Evolutionary conservation across 495 filamentous ascomycete species (phyloP), one percentile per base, ranked within the genome.

Genomic region (Xylaria castorea): DNA sequence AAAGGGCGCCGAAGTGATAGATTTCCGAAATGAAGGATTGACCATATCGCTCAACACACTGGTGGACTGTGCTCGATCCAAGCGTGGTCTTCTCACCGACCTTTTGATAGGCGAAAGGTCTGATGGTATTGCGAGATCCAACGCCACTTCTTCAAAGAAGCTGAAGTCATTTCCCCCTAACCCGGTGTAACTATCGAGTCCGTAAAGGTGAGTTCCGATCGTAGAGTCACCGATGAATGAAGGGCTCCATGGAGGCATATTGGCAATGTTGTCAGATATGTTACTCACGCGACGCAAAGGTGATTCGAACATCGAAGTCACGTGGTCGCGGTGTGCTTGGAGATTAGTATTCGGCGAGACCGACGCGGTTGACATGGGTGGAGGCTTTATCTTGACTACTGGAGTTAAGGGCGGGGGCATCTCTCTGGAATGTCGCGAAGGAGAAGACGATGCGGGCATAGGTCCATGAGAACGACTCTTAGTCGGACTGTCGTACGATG

Each of bases 261-360:
- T 72, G 20, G 89, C 79, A 36, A 86, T 84, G 27, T 89, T 88
- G 8, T 83, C 81, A 8, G 77, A 77, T 3, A 83, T 74, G 65
- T 89, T 82, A n/a, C 90, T 86, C 65, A 94, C 82, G 67, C 90
- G 89, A 72, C 93, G 91, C 66, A 92, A 88, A 1, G 96, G 95
- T 5, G 96, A 97, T 42, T 94, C 94, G 36, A 98, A 89, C 87
- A 99, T 89, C 64, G 93, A 91, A 66, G 90, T 90, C 65, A 99
- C 93, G 55, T 89, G 92, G 72, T 94, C 91, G 30, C 96, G 93
- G 78, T 98, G 96, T 64, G 97, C 91, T 51, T 92, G 91, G n/a
- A 99, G 87, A 74, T 97, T 97, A 5, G 96, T 98, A 80, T 94
- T 97, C 0, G 96, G 96, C 12, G 95, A 98, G 18, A 94, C 91